Evolutionary conservation across 495 filamentous ascomycete genomes (phyloP), one percentile per base, ranked within the genome.

Genomic region (Trichoderma asperelloides): DNA sequence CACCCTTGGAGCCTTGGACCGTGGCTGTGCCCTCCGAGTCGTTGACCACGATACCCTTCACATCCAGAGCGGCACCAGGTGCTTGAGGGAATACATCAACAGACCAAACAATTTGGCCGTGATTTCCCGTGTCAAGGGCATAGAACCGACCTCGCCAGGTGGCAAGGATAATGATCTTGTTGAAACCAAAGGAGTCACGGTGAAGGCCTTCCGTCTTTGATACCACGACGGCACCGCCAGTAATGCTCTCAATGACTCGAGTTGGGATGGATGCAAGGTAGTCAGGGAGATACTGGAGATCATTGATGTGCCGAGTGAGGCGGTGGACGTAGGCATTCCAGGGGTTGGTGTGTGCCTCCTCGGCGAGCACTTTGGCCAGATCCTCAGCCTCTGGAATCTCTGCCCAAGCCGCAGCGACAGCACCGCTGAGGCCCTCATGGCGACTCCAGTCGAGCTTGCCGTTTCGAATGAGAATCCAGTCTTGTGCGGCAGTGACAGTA

Each of bases 381-480:
- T 86, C 84, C 72, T 94, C 88, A 28, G 85, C 83, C 65, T 83
- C 81, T 40, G 89, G 88, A 37, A 88, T 81, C 62, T 93, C 91
- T 5, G 88, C 91, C 83, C 91, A 97, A 13, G 82, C 83, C 47
- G 93, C 92, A 64, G 90, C 89, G 41, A 91, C 80, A 18, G 86
- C 86, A 63, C 89, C 88, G 9, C 89, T 85, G 68, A 99, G 78
- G 9, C 87, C 89, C 80, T 99, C 95, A 37, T 85, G 84, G 39
- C 94, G 88, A 41, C 84, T 84, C 95, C 95, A 99, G 27, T 84
- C 85, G 9, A 83, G 66, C 33, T 89, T 89, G 30, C 94, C 91
- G 71, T 96, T 96, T 63, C 89, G 87, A 45, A 96, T 81, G 51
- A 97, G 81, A 33, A 88, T 80, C 89, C 92, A 97, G 66, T 96